These are phyloP conservation scores for Podaxis mareebaensis DNA, from an alignment of 768 basidiomycete genomes.

Conservation along the genomic window DNA sequence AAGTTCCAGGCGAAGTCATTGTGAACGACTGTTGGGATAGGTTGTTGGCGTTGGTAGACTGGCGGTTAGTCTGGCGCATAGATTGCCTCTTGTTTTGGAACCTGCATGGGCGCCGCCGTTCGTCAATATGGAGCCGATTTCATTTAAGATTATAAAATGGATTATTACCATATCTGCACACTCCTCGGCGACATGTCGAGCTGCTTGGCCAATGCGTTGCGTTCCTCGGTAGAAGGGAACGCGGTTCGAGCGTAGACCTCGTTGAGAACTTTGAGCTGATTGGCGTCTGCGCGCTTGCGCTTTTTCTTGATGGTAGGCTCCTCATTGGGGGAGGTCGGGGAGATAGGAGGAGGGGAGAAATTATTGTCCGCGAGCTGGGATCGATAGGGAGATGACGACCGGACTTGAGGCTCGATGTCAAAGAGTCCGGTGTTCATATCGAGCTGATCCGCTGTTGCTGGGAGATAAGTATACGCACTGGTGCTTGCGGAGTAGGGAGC, in stretches of 20 bases:
- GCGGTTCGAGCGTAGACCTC: conserved; percentile 80
- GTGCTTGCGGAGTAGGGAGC: conserved; percentile 43
- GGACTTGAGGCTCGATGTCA: conserved; percentile 35
- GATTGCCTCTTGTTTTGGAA: conserved; percentile 88
- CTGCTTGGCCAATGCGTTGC: conserved; percentile 70
- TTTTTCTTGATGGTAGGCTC: conserved; percentile 85
- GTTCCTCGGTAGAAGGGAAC: conserved; percentile 86
- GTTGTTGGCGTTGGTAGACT: conserved; percentile 48
- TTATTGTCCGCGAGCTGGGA: conserved; percentile 45
- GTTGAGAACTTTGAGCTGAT: conserved; percentile 78
- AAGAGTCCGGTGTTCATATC: conserved; percentile 28
- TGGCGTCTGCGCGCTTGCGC: conserved; percentile 80
- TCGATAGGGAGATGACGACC: conserved; percentile 44
- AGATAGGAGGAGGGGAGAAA: conserved; percentile 54
- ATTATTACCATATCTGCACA: conserved; percentile 78
- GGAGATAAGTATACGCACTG: conserved; percentile 43
- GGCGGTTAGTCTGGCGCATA: conserved; percentile 76
- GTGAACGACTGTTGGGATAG: conserved; percentile 52
- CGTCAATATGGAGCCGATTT: conserved; percentile 20
- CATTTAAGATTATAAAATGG: conserved; percentile 20
- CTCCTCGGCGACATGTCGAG: conserved; percentile 84
- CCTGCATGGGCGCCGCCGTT: conserved; percentile 43
- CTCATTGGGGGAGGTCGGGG: conserved; percentile 45
- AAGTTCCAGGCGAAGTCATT: conserved; percentile 34
- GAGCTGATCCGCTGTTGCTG: conserved; percentile 33